These are phyloP conservation scores for Pseudogymnoascus sp. DNA, from an alignment of 2,329 filamentous ascomycete genomes.

Conservation along the genomic window DNA sequence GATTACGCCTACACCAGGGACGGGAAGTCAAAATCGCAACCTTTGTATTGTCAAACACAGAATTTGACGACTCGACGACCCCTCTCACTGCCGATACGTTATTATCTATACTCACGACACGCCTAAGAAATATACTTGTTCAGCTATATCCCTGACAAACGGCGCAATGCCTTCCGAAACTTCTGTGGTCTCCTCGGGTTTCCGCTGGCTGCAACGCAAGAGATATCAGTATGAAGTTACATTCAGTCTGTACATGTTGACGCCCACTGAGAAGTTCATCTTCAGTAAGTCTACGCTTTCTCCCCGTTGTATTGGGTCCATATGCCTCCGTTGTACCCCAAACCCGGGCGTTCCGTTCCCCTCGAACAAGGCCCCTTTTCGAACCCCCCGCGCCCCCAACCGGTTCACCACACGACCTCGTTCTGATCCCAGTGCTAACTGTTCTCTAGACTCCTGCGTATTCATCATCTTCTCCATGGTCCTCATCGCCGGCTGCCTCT, in stretches of 20 bases:
- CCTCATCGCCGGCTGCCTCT: conserved; percentile 78
- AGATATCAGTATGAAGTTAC: conserved; percentile 96
- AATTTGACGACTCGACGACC: background rate
- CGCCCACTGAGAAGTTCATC: conserved; percentile 89
- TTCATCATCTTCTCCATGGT: conserved; percentile 85
- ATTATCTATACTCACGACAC: background rate
- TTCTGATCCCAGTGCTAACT: background rate
- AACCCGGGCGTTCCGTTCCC: background rate
- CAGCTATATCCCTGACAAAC: background rate
- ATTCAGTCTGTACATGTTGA: conserved; percentile 94
- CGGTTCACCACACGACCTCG: background rate
- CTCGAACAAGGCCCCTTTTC: background rate
- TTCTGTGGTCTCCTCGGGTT: conserved; percentile 20
- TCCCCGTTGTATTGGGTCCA: background rate
- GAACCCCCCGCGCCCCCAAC: background rate
- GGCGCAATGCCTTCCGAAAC: conserved; percentile 6
- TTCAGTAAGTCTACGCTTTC: conserved; percentile 64
- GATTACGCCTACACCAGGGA: background rate
- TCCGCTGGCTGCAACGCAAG: conserved; percentile 88
- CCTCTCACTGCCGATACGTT: background rate
- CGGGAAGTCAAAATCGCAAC: conserved; percentile 2
- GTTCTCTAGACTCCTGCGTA: conserved; percentile 71
- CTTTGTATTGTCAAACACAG: background rate
- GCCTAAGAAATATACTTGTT: background rate
- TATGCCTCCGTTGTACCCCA: background rate